Base-by-base conservation (phyloP, 164 flowering plant genomes). In the Warburgia ugandensis region DNA sequence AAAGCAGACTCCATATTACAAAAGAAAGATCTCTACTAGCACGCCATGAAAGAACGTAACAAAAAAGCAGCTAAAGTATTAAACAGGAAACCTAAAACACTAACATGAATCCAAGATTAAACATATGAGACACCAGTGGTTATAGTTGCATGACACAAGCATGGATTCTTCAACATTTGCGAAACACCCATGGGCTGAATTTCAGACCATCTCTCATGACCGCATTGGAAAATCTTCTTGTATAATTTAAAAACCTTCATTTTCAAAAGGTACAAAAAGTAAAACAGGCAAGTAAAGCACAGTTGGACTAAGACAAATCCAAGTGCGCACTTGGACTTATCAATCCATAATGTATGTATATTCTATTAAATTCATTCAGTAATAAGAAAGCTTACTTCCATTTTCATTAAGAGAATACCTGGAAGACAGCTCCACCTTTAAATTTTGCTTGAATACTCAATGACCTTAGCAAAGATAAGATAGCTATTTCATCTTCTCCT, bases 351-450 rank as follows among this genome's bases (percentile, higher is more conserved):
- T 3, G 4, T 6, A 37, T 37, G 41, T 16, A 14, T 14, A 1
- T 39, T 16, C 16, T 9, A 39, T 39, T 20, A 39, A 11, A 39
- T 6, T 23, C 3, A 31, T 19, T 20, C 1, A 35, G 20, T 33
- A 28, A 45, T 28, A 1, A 12, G 29, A 29, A 36, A 36, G 35
- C 33, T 27, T 25, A 1, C 29, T 45, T 59, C 36, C 40, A 39
- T 13, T 50, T 52, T 16, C 39, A 40, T 56, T 42, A 29, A 55
- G 16, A 48, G 49, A 47, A 64, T 33, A 86, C 97, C 96, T 91
- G 98, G 67, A 91, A 91, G 41, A 91, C 90, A n/a, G 95, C 98
- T 55, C 95, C 98, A 4, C 98, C 98, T 52, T 67, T 33, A 37
- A 70, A 69, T 69, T 72, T 70, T 36, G 96, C 95, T 61, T 87